Conservation (phyloP, 1,284 basidiomycete genomes). For the Austroboletus niveus region DNA sequence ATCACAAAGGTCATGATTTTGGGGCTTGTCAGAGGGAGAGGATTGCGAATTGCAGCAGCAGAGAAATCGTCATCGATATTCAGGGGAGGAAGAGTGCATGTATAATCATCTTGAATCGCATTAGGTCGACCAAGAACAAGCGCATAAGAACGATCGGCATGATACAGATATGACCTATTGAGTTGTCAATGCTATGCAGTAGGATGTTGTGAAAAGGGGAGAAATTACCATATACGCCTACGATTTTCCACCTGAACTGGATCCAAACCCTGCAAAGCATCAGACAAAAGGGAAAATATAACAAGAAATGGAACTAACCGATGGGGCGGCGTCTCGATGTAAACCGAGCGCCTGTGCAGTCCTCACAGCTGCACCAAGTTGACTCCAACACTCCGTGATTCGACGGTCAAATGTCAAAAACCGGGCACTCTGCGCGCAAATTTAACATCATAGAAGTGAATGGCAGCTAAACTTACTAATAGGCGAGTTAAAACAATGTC, state of each 20-base stretch:
- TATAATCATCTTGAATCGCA: constrained; percentile 84
- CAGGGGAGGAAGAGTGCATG: constrained; percentile 77
- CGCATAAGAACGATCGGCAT: constrained; percentile 91
- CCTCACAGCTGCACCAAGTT: constrained; percentile 87
- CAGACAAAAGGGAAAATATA: constrained; percentile 4
- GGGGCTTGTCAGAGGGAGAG: constrained; percentile 64
- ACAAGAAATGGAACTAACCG: constrained; percentile 48
- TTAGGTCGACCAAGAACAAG: constrained; percentile 88
- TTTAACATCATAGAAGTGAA: constrained; percentile 4
- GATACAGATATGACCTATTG: constrained; percentile 84
- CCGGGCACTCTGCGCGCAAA: constrained; percentile 67
- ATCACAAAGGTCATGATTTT: constrained; percentile 89
- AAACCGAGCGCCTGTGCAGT: constrained; percentile 94
- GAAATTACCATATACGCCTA: constrained; percentile 79
- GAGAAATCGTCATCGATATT: constrained; percentile 77
- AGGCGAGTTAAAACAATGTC: constrained; percentile 88
- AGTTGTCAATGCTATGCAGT: constrained; percentile 9
- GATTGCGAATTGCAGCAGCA: constrained; percentile 40
- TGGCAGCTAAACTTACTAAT: constrained; percentile 52
- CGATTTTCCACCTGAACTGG: constrained; percentile 85
- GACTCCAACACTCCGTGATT: constrained; percentile 94
- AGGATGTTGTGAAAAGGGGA: too few relatives aligned
- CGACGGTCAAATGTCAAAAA: constrained; percentile 88
- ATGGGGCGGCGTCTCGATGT: constrained; percentile 86
- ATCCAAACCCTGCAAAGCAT: constrained; percentile 62